Evolutionary conservation across 2,329 filamentous ascomycete species (phyloP), one percentile per base, ranked within the genome.

Genomic region (Apiospora pterosperma): DNA sequence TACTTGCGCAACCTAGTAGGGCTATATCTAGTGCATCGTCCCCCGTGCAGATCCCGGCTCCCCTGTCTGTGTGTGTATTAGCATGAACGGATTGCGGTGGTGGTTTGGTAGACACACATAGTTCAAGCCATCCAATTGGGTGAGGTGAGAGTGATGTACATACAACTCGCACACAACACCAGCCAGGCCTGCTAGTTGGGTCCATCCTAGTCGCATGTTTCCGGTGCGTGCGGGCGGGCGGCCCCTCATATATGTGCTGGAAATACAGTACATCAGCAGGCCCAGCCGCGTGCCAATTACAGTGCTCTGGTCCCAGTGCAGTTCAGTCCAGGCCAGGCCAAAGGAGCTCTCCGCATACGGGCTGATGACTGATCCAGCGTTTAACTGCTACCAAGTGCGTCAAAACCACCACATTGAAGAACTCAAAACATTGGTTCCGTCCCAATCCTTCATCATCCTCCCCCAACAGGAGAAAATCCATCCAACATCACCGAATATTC

Each of bases 331-430:
- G 16, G n/a, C 5, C 44, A 52, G 44, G 48, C 48, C 48, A 55
- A n/a, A n/a, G 48, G 48, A 55, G 48, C 48, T 55, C 48, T 55
- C 48, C 48, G 48, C 48, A 34, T 28, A 55, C 48, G 48, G 48
- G 48, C 25, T 55, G 48, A 55, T 55, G 48, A 55, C 48, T 55
- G 48, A 55, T 55, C 48, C 25, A 55, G 11, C 21, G 48, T 55
- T 52, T n/a, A 34, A 55, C 48, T 55, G 48, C 48, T 55, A 55
- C 48, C 48, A 55, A 55, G 48, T 62, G 62, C 48, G 42, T 61
- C 59, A 59, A 64, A 64, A 52, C 38, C 63, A 61, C 63, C 41
- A 62, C 63, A 31, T 44, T 23, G 63, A 64, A 61, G 63, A 64
- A 64, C 42, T 62, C 63, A 64, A 64, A 55, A 64, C 63, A 39